Percentiles rank a stretch among this genome's conserved stretches.
phyloP scores from a whole-genome alignment of 225 moss, liverwort and hornwort species.

The Physcomitrellopsis africana region DNA sequence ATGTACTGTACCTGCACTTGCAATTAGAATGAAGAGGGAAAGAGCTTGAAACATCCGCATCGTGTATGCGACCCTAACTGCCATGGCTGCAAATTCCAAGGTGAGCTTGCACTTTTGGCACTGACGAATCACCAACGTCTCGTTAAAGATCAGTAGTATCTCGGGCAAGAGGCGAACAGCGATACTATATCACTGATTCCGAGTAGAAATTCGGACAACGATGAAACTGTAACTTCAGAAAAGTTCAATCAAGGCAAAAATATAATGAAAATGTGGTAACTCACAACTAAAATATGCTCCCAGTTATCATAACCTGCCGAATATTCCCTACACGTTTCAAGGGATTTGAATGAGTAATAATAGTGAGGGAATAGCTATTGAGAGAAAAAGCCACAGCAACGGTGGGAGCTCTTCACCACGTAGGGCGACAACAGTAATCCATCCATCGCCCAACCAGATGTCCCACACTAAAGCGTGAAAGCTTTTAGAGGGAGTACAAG shows the following conservation, averaged over 20 bases:
- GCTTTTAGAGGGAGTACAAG: too few relatives aligned
- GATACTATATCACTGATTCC: too few relatives aligned
- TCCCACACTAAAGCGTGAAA: too few relatives aligned
- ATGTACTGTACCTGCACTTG: conserved; percentile 30
- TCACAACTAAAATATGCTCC: not conserved
- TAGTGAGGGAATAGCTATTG: too few relatives aligned
- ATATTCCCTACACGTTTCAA: too few relatives aligned
- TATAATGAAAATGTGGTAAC: not conserved
- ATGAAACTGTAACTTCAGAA: not conserved
- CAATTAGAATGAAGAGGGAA: conserved; percentile 29
- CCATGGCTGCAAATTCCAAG: conserved; percentile 25
- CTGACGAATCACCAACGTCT: not conserved
- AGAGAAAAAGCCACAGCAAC: too few relatives aligned
- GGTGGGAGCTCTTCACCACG: too few relatives aligned
- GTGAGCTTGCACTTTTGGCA: not conserved
- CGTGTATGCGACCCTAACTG: not conserved
- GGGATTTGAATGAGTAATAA: too few relatives aligned
- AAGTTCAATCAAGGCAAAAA: not conserved
- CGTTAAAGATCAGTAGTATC: not conserved
- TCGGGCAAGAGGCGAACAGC: too few relatives aligned
- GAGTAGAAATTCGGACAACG: not conserved
- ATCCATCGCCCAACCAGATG: too few relatives aligned
- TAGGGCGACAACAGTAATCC: not conserved
- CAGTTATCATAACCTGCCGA: not conserved
- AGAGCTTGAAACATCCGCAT: conserved; percentile 29